Base-by-base conservation (phyloP, 768 basidiomycete species). In the Galerina marginata region DNA sequence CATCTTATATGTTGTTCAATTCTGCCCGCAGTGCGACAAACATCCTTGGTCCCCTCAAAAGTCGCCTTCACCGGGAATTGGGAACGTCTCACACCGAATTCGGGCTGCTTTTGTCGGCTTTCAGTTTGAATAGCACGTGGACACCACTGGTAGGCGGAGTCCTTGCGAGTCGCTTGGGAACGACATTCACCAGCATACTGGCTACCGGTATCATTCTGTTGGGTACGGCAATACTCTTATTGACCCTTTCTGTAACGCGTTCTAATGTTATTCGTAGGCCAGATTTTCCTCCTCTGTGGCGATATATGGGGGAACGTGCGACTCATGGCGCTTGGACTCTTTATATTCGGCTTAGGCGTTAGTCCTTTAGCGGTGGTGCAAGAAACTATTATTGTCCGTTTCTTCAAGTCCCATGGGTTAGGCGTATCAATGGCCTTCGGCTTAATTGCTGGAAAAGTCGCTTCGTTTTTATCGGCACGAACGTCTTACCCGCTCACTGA, bases 381-480 rank as follows among this genome's bases (percentile, higher is more conserved):
- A 75, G 92, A 94, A 72, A 89, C 89, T 6, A 92, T 93, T 63
- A 91, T 94, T 53, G 89, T 92, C 44, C 88, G 89, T 25, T 91
- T 91, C 75, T 93, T 92, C 78, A 85, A 83, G 62, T 83, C 86
- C 0, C 89, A 87, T 69, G 90, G 90, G 2, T 78, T 93, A 1
- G 92, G 90, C 1, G 77, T 88, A 7, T 89, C 90, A 1, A 85
- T 95, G 76, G 91, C 91, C 0, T 79, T 93, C n/a, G 93, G 92
- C 20, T 86, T 95, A 14, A 82, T 95, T 23, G 89, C 86, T 3
- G 93, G 93, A 38, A 95, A 93, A 72, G 85, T 82, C 9, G 84
- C 90, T 0, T 90, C 90, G 5, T 95, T 93, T 69, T 61, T 92
- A 37, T 84, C 91, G 23, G 90, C 91, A 3, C 81, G 88, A 40